Evolutionary conservation across 768 basidiomycete species (phyloP).

Genomic region (Thelephora aurantiotincta): DNA sequence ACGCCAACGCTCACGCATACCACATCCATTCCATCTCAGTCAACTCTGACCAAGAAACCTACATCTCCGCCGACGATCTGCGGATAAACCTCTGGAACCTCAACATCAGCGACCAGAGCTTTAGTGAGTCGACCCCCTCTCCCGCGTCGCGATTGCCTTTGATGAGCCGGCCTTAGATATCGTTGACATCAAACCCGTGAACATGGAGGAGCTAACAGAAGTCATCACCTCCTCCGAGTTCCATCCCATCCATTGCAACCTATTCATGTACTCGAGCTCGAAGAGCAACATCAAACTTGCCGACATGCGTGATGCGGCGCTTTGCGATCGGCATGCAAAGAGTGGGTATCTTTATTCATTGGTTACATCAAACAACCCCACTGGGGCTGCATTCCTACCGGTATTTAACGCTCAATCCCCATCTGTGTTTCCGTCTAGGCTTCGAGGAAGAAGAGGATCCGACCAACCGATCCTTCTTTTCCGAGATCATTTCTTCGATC

Average conservation of each 20-base stretch:
- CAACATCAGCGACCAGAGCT: constrained; percentile 96
- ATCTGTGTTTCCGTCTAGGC: constrained; percentile 33
- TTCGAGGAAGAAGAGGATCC: constrained; percentile 99
- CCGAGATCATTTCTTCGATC: constrained; percentile 98
- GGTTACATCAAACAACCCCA: constrained; percentile 1
- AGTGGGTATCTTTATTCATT: constrained; percentile 36
- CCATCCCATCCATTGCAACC: constrained; percentile 93
- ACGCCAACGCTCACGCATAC: constrained; percentile 98
- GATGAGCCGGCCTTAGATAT: constrained; percentile 54
- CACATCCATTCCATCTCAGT: constrained; percentile 99
- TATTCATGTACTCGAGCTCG: constrained; percentile 99
- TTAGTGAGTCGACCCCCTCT: constrained; percentile 51
- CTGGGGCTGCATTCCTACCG: neutral
- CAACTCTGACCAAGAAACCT: constrained; percentile 99
- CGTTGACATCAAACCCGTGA: constrained; percentile 98
- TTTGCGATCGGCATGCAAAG: constrained; percentile 94
- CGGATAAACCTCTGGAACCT: constrained; percentile 98
- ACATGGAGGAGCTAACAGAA: constrained; percentile 99
- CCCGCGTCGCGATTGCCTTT: neutral
- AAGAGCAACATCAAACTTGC: constrained; percentile 99
- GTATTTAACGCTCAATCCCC: neutral
- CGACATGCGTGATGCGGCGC: constrained; percentile 96
- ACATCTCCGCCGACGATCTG: constrained; percentile 97
- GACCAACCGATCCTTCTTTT: constrained; percentile 94
- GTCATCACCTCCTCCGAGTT: constrained; percentile 99